Base-by-base conservation (phyloP, 352 stramenopile genomes). In the Ophiocytium majus region DNA sequence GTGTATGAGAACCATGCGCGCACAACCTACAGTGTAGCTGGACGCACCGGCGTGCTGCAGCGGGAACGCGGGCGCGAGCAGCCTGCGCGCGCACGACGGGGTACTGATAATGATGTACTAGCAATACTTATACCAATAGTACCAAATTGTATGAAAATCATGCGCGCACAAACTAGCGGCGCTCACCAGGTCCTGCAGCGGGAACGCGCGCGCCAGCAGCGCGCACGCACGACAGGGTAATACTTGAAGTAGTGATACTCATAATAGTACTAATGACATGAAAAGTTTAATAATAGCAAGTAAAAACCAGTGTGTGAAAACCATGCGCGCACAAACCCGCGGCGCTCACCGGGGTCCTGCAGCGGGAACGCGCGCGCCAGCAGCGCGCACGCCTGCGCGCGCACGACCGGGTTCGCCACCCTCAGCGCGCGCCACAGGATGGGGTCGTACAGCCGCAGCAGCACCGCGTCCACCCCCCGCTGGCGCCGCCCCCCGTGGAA, bases 381-480 rank as follows among this genome's bases (percentile, higher is more conserved):
- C 78, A 86, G 63, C 57, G 63, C 43, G 0, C 85, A 57, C n/a
- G 92, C 91, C 83, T 94, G 91, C 9, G 90, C 81, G 10, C 93
- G 83, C 0, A 95, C 92, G 10, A 71, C 34, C 50, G 81, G 84
- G 89, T 95, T 94, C 19, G 93, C 88, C n/a, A 91, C 89, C 31
- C 85, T 78, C 14, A 96, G 85, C 49, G 90, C 90, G 79, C 93
- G 88, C 93, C 93, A 96, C 17, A 96, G 78, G 81, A 96, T 91
- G 23, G 93, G 93, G 64, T 89, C 89, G 82, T 94, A 96, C 35
- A 94, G 71, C 1, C 91, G 86, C 78, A 93, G 83, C 9, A 96
- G 87, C 80, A 93, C 85, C 17, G 63, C 85, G 82, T 95, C 92
- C 1, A 95, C 91, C 17, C 82, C 82, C 50, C 85, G 83, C 34